phyloP scores from a whole-genome alignment of 2,329 filamentous ascomycete species.

The Pseudonectria foliicola region DNA sequence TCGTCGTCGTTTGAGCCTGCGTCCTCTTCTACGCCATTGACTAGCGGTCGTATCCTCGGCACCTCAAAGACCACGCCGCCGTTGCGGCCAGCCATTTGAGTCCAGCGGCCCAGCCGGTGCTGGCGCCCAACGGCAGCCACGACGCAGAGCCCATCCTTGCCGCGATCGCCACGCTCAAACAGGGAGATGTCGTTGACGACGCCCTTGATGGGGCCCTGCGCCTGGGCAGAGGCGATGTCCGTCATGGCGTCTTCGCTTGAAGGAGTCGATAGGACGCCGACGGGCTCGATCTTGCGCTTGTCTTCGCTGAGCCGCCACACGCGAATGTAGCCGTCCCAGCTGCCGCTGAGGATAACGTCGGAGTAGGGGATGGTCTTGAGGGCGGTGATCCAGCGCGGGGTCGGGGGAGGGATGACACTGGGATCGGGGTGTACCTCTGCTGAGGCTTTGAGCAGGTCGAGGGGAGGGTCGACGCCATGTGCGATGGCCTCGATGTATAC shows the following conservation, averaged over 20 bases:
- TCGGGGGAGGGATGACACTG: slow-evolving; percentile 53
- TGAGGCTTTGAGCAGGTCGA: slow-evolving; percentile 61
- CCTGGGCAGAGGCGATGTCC: slow-evolving; percentile 22
- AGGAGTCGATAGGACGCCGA: slow-evolving; percentile 56
- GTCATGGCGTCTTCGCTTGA: slow-evolving; percentile 11
- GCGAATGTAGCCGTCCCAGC: slow-evolving; percentile 81
- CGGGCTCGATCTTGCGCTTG: slow-evolving; percentile 66
- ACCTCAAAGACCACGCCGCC: slow-evolving; percentile 86
- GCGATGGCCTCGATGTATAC: slow-evolving; percentile 72
- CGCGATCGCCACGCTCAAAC: slow-evolving; percentile 75
- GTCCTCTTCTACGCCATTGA: slow-evolving; percentile 28
- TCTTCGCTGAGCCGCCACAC: slow-evolving; percentile 82
- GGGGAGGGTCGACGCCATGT: slow-evolving; percentile 73
- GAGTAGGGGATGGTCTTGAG: slow-evolving; percentile 81
- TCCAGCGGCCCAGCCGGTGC: slow-evolving; percentile 79
- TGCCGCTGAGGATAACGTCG: slow-evolving; percentile 82
- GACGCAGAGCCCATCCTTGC: slow-evolving; percentile 70
- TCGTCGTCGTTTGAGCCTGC: slow-evolving; percentile 11
- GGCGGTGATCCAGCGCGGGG: slow-evolving; percentile 86
- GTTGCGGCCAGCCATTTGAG: slow-evolving; percentile 60
- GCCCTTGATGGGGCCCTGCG: slow-evolving; percentile 49
- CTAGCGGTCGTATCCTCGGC: slow-evolving; percentile 35
- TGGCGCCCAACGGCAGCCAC: slow-evolving; percentile 84
- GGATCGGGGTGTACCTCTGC: slow-evolving; percentile 61
- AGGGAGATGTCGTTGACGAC: slow-evolving; percentile 84